Percentiles rank a stretch among this genome's conserved stretches.
Evolutionary conservation across 75 land plant species (phyloP).

Genomic region (Picea sitchensis): DNA sequence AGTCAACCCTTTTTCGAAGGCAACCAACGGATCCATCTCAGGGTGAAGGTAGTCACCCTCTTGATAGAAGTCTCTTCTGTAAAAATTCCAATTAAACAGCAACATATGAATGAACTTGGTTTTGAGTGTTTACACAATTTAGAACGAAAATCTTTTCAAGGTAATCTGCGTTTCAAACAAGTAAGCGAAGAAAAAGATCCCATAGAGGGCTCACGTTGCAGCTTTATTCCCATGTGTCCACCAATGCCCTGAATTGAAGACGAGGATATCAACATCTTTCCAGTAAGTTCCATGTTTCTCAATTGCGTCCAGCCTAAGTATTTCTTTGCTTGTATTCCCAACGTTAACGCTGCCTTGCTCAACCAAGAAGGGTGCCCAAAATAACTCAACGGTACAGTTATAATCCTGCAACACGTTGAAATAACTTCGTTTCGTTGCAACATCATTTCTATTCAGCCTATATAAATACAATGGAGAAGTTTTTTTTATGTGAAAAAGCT

Average conservation of each 20-base stretch:
- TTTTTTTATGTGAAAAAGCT: not conserved
- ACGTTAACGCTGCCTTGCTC: conserved; percentile 26
- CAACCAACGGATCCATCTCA: conserved; percentile 51
- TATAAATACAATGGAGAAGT: not conserved
- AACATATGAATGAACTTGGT: too few species aligned
- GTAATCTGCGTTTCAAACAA: too few species aligned
- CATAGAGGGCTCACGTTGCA: not conserved
- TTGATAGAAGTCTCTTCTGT: conserved; percentile 41
- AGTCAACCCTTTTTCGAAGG: conserved; percentile 48
- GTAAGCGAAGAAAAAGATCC: too few species aligned
- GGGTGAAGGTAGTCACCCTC: conserved; percentile 26
- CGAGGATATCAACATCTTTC: conserved; percentile 33
- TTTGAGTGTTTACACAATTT: too few species aligned
- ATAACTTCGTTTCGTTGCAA: conserved; percentile 2
- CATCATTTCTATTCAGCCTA: not conserved
- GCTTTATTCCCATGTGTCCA: conserved; percentile 38
- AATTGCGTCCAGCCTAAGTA: conserved; percentile 28
- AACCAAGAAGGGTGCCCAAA: conserved; percentile 44
- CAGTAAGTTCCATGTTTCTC: conserved; percentile 19
- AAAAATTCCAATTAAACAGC: too few species aligned
- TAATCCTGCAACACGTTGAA: conserved; percentile 29
- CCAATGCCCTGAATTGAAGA: conserved; percentile 50
- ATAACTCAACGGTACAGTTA: conserved; percentile 45
- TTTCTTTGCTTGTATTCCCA: conserved; percentile 8
- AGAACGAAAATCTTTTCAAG: too few species aligned